phyloP scores from a whole-genome alignment of 202 grass and related monocot species.

The Eragrostis tef region DNA sequence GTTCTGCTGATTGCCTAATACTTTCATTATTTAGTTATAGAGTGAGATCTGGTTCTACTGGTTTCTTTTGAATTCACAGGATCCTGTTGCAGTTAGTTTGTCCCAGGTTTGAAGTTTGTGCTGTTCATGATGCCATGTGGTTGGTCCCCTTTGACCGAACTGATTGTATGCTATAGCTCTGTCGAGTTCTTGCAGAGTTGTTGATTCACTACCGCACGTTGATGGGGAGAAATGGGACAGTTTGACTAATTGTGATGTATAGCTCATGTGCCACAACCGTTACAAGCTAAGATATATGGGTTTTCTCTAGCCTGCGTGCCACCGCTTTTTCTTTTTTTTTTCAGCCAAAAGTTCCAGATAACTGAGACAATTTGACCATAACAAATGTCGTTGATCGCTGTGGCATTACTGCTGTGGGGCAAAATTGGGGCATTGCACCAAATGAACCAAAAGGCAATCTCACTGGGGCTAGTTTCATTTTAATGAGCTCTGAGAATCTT shows the following conservation, averaged over 20 bases:
- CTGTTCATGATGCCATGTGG: not conserved
- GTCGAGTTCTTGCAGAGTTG: not conserved
- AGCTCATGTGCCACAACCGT: not conserved
- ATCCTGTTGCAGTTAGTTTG: constrained; percentile 5
- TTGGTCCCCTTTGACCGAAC: not conserved
- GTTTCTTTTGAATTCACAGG: constrained; percentile 23
- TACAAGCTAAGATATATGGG: not conserved
- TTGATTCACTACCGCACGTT: not conserved
- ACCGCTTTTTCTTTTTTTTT: constrained; percentile 15
- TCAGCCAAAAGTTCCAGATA: not conserved
- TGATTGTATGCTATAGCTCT: not conserved
- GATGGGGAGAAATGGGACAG: not conserved
- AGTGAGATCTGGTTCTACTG: not conserved
- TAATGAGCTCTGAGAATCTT: not conserved
- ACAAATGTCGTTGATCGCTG: not conserved
- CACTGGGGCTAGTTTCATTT: too few species aligned
- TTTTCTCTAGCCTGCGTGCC: not conserved
- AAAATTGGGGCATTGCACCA: not conserved
- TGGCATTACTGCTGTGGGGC: not conserved
- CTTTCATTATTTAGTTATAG: constrained; percentile 2
- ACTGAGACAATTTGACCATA: not conserved
- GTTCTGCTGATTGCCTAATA: constrained; percentile 22
- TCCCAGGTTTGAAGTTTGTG: constrained; percentile 1
- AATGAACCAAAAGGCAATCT: not conserved
- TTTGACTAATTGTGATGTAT: not conserved